These are phyloP conservation scores for Microbotryum saponariae DNA, from an alignment of 1,284 basidiomycete species.

Conservation along the genomic window DNA sequence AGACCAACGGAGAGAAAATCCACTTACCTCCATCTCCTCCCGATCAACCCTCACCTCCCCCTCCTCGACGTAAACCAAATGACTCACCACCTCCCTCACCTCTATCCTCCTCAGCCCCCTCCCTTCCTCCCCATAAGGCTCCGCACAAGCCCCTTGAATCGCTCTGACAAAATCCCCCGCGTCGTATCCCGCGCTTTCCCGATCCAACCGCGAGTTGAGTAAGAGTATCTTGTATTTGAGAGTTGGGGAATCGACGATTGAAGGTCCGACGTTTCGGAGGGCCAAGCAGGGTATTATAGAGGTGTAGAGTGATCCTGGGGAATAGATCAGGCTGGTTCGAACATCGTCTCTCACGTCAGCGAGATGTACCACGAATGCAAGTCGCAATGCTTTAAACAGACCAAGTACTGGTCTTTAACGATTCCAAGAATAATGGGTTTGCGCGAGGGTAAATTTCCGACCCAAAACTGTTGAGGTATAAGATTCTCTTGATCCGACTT, in stretches of 20 bases:
- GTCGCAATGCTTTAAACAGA: conserved; percentile 40
- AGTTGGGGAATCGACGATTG: conserved; percentile 62
- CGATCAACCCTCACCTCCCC: conserved; percentile 58
- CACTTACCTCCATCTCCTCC: conserved; percentile 54
- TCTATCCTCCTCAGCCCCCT: not conserved
- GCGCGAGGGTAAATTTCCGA: conserved; percentile 44
- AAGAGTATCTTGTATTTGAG: conserved; percentile 77
- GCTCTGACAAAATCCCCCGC: conserved; percentile 57
- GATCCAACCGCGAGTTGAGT: conserved; percentile 77
- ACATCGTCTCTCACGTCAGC: not conserved
- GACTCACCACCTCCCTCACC: conserved; percentile 53
- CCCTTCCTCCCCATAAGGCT: not conserved
- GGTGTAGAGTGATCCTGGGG: conserved; percentile 32
- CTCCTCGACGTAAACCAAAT: conserved; percentile 67
- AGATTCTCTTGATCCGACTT: conserved; percentile 52
- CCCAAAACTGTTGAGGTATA: conserved; percentile 90
- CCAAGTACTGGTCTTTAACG: conserved; percentile 50
- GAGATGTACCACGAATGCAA: conserved; percentile 65
- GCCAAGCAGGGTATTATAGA: conserved; percentile 81
- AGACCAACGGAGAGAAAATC: no score
- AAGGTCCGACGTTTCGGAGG: conserved; percentile 67
- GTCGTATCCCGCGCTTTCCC: conserved; percentile 79
- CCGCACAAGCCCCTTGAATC: conserved; percentile 9
- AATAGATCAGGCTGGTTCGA: conserved; percentile 17
- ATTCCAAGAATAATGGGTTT: conserved; percentile 51